phyloP scores from a whole-genome alignment of 78 protist genomes.

The Dictyostelium purpureum region DNA sequence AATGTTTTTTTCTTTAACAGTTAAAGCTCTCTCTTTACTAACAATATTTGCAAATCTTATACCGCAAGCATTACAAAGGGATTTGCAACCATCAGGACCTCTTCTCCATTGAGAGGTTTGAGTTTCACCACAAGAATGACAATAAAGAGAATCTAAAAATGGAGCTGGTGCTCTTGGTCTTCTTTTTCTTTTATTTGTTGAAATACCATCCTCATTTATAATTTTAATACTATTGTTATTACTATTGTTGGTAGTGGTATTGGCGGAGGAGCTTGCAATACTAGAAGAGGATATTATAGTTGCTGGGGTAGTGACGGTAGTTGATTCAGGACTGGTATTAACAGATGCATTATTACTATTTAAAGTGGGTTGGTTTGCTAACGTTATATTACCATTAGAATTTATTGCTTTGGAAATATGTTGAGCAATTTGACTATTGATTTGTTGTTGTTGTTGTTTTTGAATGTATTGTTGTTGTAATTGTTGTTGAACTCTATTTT shows the following conservation, averaged over 20 bases:
- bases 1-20: slow-evolving; percentile 5
- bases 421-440: background rate
- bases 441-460: background rate
- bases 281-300: background rate
- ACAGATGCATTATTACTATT: no score
- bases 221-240: background rate
- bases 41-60: slow-evolving; percentile 78
- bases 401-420: no score
- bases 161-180: slow-evolving; percentile 83
- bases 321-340: no score
- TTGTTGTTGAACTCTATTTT: no score
- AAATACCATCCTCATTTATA: background rate
- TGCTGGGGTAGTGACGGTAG: background rate
- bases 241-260: background rate
- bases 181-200: slow-evolving; percentile 48
- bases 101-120: slow-evolving; percentile 75
- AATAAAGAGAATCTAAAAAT: slow-evolving; percentile 37
- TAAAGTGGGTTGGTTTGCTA: no score
- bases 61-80: slow-evolving; percentile 80
- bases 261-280: background rate
- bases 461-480: background rate
- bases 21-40: slow-evolving; percentile 44
- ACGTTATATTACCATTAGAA: no score
- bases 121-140: slow-evolving; percentile 72
- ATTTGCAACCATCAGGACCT: slow-evolving; percentile 80